A percentile compares a stretch with the other conserved stretches of the same genome.
Evolutionary conservation across 495 filamentous ascomycete genomes (phyloP).

Genomic region (Thozetella sp.): DNA sequence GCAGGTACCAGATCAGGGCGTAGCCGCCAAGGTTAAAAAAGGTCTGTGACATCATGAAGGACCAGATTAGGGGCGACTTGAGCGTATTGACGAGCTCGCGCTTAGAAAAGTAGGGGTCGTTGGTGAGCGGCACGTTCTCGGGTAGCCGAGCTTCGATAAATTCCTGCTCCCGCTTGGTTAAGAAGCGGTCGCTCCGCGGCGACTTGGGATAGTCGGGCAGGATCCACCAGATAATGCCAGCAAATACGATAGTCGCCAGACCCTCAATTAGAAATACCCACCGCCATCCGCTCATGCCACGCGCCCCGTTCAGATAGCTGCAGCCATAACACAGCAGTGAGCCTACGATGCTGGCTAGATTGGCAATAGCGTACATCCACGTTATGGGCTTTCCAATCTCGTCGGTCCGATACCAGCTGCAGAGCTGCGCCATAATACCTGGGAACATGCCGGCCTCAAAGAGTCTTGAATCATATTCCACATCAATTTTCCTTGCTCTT

Average conservation of each 20-base stretch:
- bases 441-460: constrained; percentile 41
- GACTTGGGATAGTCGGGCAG: constrained; percentile 38
- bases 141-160: constrained; percentile 41
- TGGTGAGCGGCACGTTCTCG: constrained; percentile 33
- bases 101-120: constrained; percentile 31
- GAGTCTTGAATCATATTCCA: too few relatives aligned
- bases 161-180: constrained; percentile 39
- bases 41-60: constrained; percentile 30
- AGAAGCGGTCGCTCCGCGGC: constrained; percentile 23
- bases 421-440: constrained; percentile 33
- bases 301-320: constrained; percentile 26
- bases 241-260: constrained; percentile 34
- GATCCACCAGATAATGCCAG: constrained; percentile 27
- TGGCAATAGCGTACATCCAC: constrained; percentile 31
- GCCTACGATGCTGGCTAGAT: constrained; percentile 19
- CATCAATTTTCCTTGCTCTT: background rate
- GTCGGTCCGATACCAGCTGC: constrained; percentile 37
- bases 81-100: constrained; percentile 32
- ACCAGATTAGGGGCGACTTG: constrained; percentile 24
- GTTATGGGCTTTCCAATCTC: constrained; percentile 30
- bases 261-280: constrained; percentile 41
- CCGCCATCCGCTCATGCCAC: constrained; percentile 33
- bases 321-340: constrained; percentile 33
- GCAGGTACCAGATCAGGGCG: constrained; percentile 27
- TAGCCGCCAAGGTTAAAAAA: constrained; percentile 30